phyloP scores from a whole-genome alignment of 2,329 filamentous ascomycete species.

The Fusarium odoratissimum region DNA sequence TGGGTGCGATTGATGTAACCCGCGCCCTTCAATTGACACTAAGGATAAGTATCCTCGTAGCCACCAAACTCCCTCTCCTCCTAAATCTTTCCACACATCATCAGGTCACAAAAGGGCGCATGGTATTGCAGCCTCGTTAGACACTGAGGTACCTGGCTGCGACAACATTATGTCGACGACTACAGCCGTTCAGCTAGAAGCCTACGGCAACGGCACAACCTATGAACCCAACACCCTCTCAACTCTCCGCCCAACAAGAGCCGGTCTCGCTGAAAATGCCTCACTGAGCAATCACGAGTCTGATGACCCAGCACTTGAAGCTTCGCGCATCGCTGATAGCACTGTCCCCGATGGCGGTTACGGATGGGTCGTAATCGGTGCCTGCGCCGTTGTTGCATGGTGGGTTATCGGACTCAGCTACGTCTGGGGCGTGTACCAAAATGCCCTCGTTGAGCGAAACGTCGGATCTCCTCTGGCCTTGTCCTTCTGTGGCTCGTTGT shows the following conservation, averaged over 20 bases:
- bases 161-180: slow-evolving; percentile 26
- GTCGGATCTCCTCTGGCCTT: slow-evolving; percentile 62
- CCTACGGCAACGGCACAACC: slow-evolving; percentile 6
- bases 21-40: slow-evolving; percentile 28
- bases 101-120: background rate
- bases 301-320: slow-evolving; percentile 37
- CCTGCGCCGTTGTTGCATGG: slow-evolving; percentile 48
- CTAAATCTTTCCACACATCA: no score
- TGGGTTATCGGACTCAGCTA: slow-evolving; percentile 69
- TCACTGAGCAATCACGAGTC: background rate
- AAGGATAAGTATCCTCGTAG: background rate
- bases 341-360: slow-evolving; percentile 45
- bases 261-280: background rate
- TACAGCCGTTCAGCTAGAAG: slow-evolving; percentile 28
- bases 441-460: slow-evolving; percentile 61
- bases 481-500: slow-evolving; percentile 67
- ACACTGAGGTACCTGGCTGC: no score
- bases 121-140: no score
- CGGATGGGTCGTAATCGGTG: slow-evolving; percentile 44
- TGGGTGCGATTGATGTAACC: background rate
- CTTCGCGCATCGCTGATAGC: slow-evolving; percentile 37
- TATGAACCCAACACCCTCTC: slow-evolving; percentile 3
- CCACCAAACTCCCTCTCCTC: background rate
- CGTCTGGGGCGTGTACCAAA: slow-evolving; percentile 71
- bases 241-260: slow-evolving; percentile 19